phyloP scores from a whole-genome alignment of 176 grass and related monocot species.

The Musa schizocarpa region DNA sequence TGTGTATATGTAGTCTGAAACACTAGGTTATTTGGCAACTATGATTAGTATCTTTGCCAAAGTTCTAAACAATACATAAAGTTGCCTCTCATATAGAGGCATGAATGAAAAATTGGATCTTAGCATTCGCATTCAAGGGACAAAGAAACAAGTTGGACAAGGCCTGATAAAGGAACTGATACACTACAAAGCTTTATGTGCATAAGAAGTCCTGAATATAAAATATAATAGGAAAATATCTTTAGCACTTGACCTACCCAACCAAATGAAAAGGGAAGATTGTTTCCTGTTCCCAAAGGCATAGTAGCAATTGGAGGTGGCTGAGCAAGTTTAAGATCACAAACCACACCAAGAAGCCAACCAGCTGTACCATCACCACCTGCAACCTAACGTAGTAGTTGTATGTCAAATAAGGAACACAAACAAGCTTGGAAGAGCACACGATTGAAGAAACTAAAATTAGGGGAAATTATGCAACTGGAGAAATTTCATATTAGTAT shows the following conservation, averaged over 20 bases:
- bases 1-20: background rate
- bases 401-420: constrained; percentile 16
- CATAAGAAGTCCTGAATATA: background rate
- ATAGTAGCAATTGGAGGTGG: constrained; percentile 78
- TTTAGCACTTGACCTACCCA: constrained; percentile 38
- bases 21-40: background rate
- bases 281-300: constrained; percentile 93
- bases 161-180: background rate
- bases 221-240: background rate
- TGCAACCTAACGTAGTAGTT: constrained; percentile 61
- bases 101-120: background rate
- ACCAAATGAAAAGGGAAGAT: constrained; percentile 93
- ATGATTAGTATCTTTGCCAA: background rate
- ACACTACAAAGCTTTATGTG: background rate
- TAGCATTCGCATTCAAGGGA: background rate
- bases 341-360: constrained; percentile 90
- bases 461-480: background rate
- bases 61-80: background rate
- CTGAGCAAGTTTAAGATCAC: constrained; percentile 66
- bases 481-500: background rate
- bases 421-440: background rate
- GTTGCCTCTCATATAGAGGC: background rate
- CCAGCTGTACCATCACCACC: constrained; percentile 94
- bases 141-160: background rate
- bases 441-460: background rate